phyloP scores from a whole-genome alignment of 495 filamentous ascomycete genomes.

The Penicillium coffeae region DNA sequence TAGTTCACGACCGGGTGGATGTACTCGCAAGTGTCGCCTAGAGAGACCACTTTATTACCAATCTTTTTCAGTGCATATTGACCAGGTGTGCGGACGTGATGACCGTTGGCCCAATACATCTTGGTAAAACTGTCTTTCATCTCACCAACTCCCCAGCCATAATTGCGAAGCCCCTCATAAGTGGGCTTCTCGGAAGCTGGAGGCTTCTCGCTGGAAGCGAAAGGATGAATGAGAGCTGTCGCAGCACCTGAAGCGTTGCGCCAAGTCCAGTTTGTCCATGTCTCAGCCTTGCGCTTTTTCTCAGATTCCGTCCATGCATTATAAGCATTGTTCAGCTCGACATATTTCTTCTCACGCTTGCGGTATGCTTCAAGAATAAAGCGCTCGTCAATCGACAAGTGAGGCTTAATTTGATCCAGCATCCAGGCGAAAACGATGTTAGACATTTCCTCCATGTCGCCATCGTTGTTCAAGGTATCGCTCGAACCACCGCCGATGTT shows the following conservation, averaged over 20 bases:
- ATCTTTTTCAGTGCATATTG: slow-evolving; percentile 2
- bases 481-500: slow-evolving; percentile 8
- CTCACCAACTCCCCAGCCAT: slow-evolving; percentile 17
- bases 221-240: slow-evolving; percentile 4
- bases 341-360: slow-evolving; percentile 4
- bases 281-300: background rate
- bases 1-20: slow-evolving; percentile 13
- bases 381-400: slow-evolving; percentile 12
- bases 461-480: slow-evolving; percentile 5
- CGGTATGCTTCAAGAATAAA: slow-evolving; percentile 8
- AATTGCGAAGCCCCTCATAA: slow-evolving; percentile 3
- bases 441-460: slow-evolving; percentile 13
- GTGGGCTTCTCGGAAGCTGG: background rate
- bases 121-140: slow-evolving; percentile 15
- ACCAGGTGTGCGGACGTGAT: slow-evolving; percentile 15
- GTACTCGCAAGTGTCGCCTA: slow-evolving; percentile 11
- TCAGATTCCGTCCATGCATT: background rate
- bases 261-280: slow-evolving; percentile 6
- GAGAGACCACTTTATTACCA: slow-evolving; percentile 1
- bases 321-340: slow-evolving; percentile 1
- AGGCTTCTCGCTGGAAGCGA: background rate
- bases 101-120: slow-evolving; percentile 21
- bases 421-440: slow-evolving; percentile 11
- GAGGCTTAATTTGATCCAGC: slow-evolving; percentile 9
- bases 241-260: background rate